These are phyloP conservation scores for Linderniella brevidens DNA, from an alignment of 257 asterid genomes.

Conservation along the genomic window DNA sequence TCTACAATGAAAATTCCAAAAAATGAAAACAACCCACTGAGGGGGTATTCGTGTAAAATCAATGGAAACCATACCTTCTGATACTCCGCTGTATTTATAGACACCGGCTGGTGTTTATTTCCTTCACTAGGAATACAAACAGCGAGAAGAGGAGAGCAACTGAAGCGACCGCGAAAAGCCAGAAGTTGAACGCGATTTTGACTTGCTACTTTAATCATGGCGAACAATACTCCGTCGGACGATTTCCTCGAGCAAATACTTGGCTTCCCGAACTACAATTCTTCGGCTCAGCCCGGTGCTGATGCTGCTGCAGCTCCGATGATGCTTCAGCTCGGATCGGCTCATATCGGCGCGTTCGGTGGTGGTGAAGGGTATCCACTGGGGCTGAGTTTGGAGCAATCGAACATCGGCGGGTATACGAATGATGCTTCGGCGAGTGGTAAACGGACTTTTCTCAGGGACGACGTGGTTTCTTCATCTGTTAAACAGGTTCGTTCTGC, in stretches of 20 bases:
- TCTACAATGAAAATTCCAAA: no score
- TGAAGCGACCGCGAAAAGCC: no score
- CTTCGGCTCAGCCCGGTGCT: constrained; percentile 29
- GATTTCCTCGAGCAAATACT: constrained; percentile 84
- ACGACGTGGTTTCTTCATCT: constrained; percentile 39
- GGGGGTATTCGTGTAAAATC: no score
- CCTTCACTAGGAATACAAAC: no score
- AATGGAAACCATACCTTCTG: no score
- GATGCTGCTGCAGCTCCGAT: constrained; percentile 29
- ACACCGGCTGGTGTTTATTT: no score
- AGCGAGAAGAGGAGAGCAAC: no score
- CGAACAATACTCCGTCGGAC: constrained; percentile 65
- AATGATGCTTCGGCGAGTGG: constrained; percentile 44
- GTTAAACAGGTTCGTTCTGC: constrained; percentile 29
- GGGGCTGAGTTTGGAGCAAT: constrained; percentile 81
- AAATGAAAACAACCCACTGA: no score
- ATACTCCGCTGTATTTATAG: no score
- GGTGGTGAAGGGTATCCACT: constrained; percentile 63
- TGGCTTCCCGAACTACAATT: constrained; percentile 48
- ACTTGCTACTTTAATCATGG: constrained; percentile 21
- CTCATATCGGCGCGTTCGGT: constrained; percentile 47
- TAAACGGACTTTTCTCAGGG: constrained; percentile 44
- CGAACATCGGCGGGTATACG: constrained; percentile 30
- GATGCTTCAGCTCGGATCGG: constrained; percentile 49
- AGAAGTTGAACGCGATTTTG: no score